Evolutionary conservation across 345 rosid species (phyloP).

Genomic region (Populus alba): DNA sequence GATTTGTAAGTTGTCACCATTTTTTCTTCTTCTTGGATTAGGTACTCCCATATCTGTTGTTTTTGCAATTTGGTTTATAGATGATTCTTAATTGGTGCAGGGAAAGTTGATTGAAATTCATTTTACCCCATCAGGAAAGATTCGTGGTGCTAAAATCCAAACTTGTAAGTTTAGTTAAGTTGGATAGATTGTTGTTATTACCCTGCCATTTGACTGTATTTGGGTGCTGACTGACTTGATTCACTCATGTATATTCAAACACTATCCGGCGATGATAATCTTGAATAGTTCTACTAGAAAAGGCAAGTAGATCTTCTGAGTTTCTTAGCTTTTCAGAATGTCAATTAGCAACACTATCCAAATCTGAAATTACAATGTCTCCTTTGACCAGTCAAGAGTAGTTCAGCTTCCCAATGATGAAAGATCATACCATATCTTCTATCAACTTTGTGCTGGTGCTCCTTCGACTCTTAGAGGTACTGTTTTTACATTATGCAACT

Average conservation of each 20-base stretch:
- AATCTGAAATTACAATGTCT: slow-evolving; percentile 35
- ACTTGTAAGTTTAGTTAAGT: slow-evolving; percentile 58
- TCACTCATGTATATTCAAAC: slow-evolving; percentile 16
- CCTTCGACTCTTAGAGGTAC: slow-evolving; percentile 78
- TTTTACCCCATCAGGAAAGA: slow-evolving; percentile 73
- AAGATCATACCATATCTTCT: slow-evolving; percentile 88
- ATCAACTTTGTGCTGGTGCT: slow-evolving; percentile 95
- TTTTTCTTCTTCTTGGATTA: slow-evolving; percentile 1
- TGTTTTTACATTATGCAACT: slow-evolving; percentile 6
- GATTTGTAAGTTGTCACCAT: slow-evolving; percentile 63
- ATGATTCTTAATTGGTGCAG: slow-evolving; percentile 42
- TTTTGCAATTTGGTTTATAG: slow-evolving; percentile 9
- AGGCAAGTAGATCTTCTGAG: slow-evolving; percentile 49
- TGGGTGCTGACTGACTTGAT: slow-evolving; percentile 27
- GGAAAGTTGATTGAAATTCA: slow-evolving; percentile 88
- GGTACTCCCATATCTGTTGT: not conserved
- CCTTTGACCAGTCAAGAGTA: slow-evolving; percentile 81
- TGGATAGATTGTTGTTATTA: slow-evolving; percentile 10
- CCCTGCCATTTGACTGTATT: slow-evolving; percentile 2
- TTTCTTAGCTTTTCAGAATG: slow-evolving; percentile 14
- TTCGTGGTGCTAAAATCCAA: slow-evolving; percentile 78
- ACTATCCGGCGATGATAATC: slow-evolving; percentile 20
- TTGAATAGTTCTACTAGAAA: slow-evolving; percentile 74
- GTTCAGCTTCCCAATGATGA: slow-evolving; percentile 84
- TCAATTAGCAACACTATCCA: slow-evolving; percentile 10